Conservation (phyloP, 148 eudicot genomes). For the Rhododendron henanense region DNA sequence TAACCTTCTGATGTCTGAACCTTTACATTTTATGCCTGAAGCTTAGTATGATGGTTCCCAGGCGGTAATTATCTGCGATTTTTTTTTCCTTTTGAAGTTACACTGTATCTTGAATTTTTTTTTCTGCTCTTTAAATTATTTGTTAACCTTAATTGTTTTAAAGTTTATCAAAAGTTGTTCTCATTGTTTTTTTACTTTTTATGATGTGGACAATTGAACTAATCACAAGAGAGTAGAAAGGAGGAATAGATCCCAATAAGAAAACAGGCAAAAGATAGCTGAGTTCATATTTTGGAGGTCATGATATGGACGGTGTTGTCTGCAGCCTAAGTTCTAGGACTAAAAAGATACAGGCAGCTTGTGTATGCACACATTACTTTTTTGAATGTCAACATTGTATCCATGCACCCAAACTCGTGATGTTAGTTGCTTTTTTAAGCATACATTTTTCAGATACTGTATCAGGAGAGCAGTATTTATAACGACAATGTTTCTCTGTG, state of each 20-base stretch:
- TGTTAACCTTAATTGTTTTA: not conserved
- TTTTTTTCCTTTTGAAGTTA: not conserved
- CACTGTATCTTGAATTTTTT: not conserved
- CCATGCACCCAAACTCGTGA: not conserved
- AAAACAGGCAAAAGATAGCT: not conserved
- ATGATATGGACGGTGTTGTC: not conserved
- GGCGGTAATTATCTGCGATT: not conserved
- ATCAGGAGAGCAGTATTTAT: not conserved
- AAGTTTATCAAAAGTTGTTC: not conserved
- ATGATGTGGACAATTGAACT: not conserved
- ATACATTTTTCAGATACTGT: not conserved
- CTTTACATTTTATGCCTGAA: not conserved
- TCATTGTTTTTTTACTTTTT: not conserved
- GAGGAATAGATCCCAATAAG: not conserved
- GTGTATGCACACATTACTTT: not conserved
- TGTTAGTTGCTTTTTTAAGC: not conserved
- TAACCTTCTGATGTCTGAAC: not conserved
- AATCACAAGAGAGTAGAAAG: not conserved
- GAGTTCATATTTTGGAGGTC: not conserved
- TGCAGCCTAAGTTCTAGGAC: not conserved
- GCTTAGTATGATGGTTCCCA: not conserved
- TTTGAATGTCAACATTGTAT: not conserved
- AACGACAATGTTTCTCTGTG: not conserved
- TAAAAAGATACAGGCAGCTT: not conserved
- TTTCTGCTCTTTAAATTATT: not conserved